Base-by-base conservation (phyloP, 257 asterid species). In the Asclepias syriaca region DNA sequence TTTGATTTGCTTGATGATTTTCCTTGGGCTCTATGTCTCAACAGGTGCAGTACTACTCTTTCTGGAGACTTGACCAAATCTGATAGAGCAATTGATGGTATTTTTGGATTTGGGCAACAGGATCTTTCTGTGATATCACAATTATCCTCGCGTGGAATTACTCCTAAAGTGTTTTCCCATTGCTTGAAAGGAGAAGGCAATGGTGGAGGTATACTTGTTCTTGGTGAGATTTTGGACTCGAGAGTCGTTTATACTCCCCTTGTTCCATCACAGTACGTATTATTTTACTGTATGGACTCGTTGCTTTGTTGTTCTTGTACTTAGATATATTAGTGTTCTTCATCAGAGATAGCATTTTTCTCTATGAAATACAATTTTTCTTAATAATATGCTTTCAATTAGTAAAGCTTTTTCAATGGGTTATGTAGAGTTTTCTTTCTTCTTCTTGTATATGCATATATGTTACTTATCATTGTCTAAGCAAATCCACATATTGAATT, bases 161-260 rank as follows among this genome's bases (percentile, higher is more conserved):
- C 95, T 45, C 97, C 98, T 54, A 88, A 79, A 77, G 86, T 88
- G 66, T 93, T 93, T 72, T 90, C 97, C 74, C 97, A 93, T 68
- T 90, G 98, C 86, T 84, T 93, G 80, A 92, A 82, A 81, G 98
- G 98, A 81, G 97, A 88, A 24, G 96, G 86, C 65, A 85, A 78
- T 68, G 97, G 98, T 77, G 98, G 97, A 45, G 98, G 97, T 69
- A 80, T 86, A 81, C 83, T 92, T 67, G 98, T 90, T 86, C 92
- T 92, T 86, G 98, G 98, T 80, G 93, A 90, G 88, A 86, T 93
- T 85, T 80, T 88, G 96, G 96, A 90, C 74, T 87, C 96, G 2
- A 89, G 90, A 78, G 83, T 93, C 82, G 90, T 86, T 77, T 93
- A 93, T 79, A 93, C 91, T 77, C 97, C 98, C 80, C 98, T 90